A percentile compares a stretch with the other conserved stretches of the same genome.
Evolutionary conservation across 306 rosid genomes (phyloP).

Genomic region (Casuarina equisetifolia): DNA sequence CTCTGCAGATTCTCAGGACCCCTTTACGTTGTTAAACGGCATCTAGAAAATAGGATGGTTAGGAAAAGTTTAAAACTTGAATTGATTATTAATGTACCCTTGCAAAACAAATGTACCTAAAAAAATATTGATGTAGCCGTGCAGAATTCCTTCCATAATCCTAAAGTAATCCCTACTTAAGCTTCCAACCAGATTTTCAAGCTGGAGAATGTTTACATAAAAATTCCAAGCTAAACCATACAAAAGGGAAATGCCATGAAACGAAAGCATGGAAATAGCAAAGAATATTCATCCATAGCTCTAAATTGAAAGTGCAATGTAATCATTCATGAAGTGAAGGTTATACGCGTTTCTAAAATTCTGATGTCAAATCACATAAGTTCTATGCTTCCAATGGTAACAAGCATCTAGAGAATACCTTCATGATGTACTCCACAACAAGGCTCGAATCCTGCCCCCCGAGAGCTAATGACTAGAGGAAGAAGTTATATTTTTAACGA

Average conservation of each 20-base stretch:
- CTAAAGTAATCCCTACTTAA: neutral
- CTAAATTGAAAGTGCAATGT: neutral
- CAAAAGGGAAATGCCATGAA: neutral
- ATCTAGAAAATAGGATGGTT: neutral
- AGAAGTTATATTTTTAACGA: slow-evolving; percentile 21
- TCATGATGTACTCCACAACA: slow-evolving; percentile 86
- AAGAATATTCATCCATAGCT: neutral
- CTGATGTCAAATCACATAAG: slow-evolving; percentile 21
- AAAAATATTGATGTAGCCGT: neutral
- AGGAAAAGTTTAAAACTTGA: neutral
- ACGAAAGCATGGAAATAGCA: neutral
- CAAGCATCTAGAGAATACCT: slow-evolving; percentile 66
- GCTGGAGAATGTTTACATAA: neutral
- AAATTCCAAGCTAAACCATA: neutral
- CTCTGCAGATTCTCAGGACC: neutral
- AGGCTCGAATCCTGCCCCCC: slow-evolving; percentile 87
- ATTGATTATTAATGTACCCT: neutral
- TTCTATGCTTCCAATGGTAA: slow-evolving; percentile 20
- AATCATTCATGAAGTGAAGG: neutral
- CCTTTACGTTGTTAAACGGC: neutral
- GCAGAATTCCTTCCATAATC: neutral
- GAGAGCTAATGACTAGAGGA: slow-evolving; percentile 81
- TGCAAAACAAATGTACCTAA: neutral
- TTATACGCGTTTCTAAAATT: slow-evolving; percentile 7
- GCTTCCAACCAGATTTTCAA: neutral